A percentile compares a stretch with the other conserved stretches of the same genome.
Conservation (phyloP, 1,284 basidiomycete genomes). For the Cutaneotrichosporon mucoides region DNA sequence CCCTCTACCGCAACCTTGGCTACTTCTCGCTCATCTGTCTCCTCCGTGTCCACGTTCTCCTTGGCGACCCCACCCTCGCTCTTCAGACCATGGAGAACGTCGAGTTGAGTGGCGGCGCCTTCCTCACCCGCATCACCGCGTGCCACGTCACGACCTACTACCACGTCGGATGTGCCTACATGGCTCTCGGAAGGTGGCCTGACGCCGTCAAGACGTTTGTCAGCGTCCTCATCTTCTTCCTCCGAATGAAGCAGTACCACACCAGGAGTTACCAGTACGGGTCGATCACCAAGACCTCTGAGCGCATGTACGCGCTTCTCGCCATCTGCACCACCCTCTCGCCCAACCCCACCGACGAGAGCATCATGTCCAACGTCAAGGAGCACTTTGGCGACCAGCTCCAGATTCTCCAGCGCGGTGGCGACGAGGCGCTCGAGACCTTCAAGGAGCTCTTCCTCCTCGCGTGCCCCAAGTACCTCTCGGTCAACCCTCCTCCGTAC, state of each 20-base stretch:
- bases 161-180: conserved; percentile 93
- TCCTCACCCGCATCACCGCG: conserved; percentile 85
- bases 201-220: conserved; percentile 93
- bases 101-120: conserved; percentile 72
- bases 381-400: conserved; percentile 92
- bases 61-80: conserved; percentile 87
- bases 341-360: conserved; percentile 86
- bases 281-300: conserved; percentile 96
- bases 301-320: conserved; percentile 94
- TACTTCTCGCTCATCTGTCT: conserved; percentile 96
- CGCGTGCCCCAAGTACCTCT: conserved; percentile 95
- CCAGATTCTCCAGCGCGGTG: conserved; percentile 69
- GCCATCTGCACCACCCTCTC: conserved; percentile 90
- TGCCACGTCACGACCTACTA: conserved; percentile 83
- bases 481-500: conserved; percentile 88
- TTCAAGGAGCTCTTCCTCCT: conserved; percentile 94
- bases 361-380: conserved; percentile 85
- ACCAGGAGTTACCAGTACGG: conserved; percentile 95
- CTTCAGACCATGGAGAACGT: conserved; percentile 94
- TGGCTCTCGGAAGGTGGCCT: conserved; percentile 88
- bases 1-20: conserved; percentile 92
- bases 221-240: conserved; percentile 87
- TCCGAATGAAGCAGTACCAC: conserved; percentile 90
- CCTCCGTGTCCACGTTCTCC: conserved; percentile 90
- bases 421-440: conserved; percentile 66